Conservation (phyloP, 768 basidiomycete species). For the Russula foetens region DNA sequence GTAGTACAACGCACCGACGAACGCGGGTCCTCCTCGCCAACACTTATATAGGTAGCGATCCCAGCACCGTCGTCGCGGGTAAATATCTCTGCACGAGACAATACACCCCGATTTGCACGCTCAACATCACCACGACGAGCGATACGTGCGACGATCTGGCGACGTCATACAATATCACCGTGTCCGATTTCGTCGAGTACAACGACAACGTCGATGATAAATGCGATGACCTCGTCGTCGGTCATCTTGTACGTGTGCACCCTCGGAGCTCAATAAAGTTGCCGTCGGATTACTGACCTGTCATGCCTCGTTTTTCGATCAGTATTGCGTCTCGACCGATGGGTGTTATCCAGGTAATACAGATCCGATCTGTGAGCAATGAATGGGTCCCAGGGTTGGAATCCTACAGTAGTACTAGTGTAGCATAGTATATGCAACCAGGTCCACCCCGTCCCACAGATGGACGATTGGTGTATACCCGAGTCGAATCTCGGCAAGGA, state of each 20-base stretch:
- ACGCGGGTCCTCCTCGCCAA: neutral
- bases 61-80: neutral
- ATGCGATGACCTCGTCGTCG: constrained; percentile 5
- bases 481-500: neutral
- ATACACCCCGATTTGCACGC: constrained; percentile 2
- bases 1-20: too few species aligned
- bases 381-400: neutral
- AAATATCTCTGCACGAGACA: neutral
- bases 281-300: neutral
- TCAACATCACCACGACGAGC: constrained; percentile 5
- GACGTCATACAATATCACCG: neutral
- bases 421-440: neutral
- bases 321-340: constrained; percentile 7
- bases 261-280: neutral
- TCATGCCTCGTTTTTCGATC: neutral
- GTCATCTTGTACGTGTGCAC: constrained; percentile 1
- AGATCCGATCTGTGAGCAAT: neutral
- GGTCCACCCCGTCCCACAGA: neutral
- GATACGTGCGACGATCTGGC: neutral
- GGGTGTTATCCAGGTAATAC: neutral
- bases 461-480: neutral
- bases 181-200: neutral
- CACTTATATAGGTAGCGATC: neutral
- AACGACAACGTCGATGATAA: constrained; percentile 3
- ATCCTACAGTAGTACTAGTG: neutral